A percentile compares a stretch with the other conserved stretches of the same genome.
Conservation (phyloP, 108 stramenopile genomes). For the Fragilaria radians region DNA sequence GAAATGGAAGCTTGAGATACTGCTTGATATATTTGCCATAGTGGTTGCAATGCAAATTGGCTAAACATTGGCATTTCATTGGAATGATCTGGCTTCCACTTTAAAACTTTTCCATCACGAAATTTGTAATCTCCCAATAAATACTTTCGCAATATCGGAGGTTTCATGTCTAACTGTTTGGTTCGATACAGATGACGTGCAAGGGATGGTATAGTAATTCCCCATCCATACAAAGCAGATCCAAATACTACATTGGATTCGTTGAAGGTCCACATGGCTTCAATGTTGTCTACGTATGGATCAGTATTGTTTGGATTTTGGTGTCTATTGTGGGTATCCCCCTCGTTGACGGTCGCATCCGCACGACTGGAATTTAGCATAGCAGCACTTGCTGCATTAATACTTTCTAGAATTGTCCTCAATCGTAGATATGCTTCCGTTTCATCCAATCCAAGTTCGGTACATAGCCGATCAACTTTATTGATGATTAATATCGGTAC, state of each 20-base stretch:
- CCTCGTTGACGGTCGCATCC: slow-evolving; percentile 9
- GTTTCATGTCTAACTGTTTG: slow-evolving; percentile 65
- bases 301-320: slow-evolving; percentile 9
- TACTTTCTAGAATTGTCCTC: slow-evolving; percentile 83
- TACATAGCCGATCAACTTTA: slow-evolving; percentile 88
- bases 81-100: slow-evolving; percentile 48
- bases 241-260: slow-evolving; percentile 95
- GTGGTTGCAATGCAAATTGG: slow-evolving; percentile 52
- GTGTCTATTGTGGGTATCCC: slow-evolving; percentile 4
- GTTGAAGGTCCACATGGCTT: slow-evolving; percentile 82
- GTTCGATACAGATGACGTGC: slow-evolving; percentile 69
- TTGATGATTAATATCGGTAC: slow-evolving; percentile 90
- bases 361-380: slow-evolving; percentile 53
- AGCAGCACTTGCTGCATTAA: slow-evolving; percentile 86
- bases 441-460: slow-evolving; percentile 63
- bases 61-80: slow-evolving; percentile 72
- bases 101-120: slow-evolving; percentile 57
- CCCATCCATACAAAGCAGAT: slow-evolving; percentile 93
- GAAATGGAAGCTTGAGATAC: slow-evolving; percentile 47
- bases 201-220: slow-evolving; percentile 76
- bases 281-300: no score
- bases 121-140: slow-evolving; percentile 78
- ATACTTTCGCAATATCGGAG: slow-evolving; percentile 54
- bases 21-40: slow-evolving; percentile 80
- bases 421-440: slow-evolving; percentile 89